phyloP scores from a whole-genome alignment of 2,329 filamentous ascomycete genomes.

The Dactylellina cionopaga region DNA sequence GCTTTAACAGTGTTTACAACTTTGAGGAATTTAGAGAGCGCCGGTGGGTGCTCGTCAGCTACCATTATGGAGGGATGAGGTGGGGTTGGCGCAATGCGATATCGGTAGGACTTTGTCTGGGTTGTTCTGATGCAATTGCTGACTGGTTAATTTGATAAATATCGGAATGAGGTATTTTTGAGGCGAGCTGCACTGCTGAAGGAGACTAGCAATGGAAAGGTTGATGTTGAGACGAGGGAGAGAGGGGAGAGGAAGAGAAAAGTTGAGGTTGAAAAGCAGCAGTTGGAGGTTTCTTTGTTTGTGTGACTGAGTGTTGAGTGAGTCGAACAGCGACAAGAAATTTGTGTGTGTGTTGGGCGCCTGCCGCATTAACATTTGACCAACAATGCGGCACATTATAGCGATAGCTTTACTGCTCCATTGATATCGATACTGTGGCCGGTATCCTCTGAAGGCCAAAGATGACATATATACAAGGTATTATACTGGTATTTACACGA shows the following conservation, averaged over 20 bases:
- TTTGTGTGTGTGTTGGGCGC: not conserved
- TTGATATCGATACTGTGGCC: too few species aligned
- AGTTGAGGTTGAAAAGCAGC: not conserved
- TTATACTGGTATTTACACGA: conserved; percentile 10
- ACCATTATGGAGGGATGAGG: conserved; percentile 18
- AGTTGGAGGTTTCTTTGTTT: not conserved
- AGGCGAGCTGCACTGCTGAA: too few species aligned
- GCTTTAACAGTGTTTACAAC: conserved; percentile 34
- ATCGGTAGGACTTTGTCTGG: not conserved
- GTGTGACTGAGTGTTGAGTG: not conserved
- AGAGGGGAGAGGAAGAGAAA: not conserved
- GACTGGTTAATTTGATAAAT: too few species aligned
- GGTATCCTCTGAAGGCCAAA: too few species aligned
- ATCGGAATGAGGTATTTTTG: too few species aligned
- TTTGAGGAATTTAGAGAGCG: conserved; percentile 39
- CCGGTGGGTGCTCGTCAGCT: conserved; percentile 29
- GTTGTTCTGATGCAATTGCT: too few species aligned
- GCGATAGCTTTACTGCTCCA: not conserved
- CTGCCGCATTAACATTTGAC: not conserved
- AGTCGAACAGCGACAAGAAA: not conserved
- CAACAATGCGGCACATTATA: conserved; percentile 4
- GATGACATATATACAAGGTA: conserved; percentile 22
- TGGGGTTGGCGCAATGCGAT: not conserved
- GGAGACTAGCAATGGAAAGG: not conserved
- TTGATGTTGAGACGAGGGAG: not conserved